Percentiles rank a stretch among this genome's conserved stretches.
Conservation (phyloP, 192 early-diverging fungal species). For the Obelidium mucronatum region DNA sequence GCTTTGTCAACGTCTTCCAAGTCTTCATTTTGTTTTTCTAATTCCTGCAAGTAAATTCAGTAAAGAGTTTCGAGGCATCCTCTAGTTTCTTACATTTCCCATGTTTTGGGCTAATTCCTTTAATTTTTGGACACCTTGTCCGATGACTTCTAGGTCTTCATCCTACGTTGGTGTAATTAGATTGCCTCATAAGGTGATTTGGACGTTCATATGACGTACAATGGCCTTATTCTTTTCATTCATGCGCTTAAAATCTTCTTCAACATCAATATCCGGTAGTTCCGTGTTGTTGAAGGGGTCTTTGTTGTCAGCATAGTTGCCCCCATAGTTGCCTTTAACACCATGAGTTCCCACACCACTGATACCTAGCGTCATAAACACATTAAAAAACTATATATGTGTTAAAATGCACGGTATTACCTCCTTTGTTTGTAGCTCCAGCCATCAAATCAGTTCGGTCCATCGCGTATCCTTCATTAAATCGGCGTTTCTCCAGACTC, state of each 20-base stretch:
- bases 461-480: constrained; percentile 52
- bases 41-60: constrained; percentile 59
- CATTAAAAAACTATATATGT: not conserved
- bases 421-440: constrained; percentile 42
- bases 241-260: constrained; percentile 65
- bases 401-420: not conserved
- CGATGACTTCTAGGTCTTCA: constrained; percentile 60
- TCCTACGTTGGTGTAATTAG: constrained; percentile 48
- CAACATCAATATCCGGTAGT: constrained; percentile 69
- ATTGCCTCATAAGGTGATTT: too few species aligned
- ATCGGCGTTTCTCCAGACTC: constrained; percentile 62
- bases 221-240: constrained; percentile 61
- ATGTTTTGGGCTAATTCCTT: constrained; percentile 65
- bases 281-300: constrained; percentile 59
- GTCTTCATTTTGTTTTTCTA: constrained; percentile 64
- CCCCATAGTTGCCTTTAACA: constrained; percentile 32
- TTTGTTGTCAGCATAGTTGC: constrained; percentile 35
- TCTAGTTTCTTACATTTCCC: constrained; percentile 59
- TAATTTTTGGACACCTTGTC: constrained; percentile 55
- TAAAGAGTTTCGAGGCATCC: constrained; percentile 13
- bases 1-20: constrained; percentile 61
- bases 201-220: constrained; percentile 46
- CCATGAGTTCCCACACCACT: constrained; percentile 33
- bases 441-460: constrained; percentile 56
- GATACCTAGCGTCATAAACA: constrained; percentile 9